A percentile compares a stretch with the other conserved stretches of the same genome.
Evolutionary conservation across 306 rosid species (phyloP).

Genomic region (Canavalia ensiformis): DNA sequence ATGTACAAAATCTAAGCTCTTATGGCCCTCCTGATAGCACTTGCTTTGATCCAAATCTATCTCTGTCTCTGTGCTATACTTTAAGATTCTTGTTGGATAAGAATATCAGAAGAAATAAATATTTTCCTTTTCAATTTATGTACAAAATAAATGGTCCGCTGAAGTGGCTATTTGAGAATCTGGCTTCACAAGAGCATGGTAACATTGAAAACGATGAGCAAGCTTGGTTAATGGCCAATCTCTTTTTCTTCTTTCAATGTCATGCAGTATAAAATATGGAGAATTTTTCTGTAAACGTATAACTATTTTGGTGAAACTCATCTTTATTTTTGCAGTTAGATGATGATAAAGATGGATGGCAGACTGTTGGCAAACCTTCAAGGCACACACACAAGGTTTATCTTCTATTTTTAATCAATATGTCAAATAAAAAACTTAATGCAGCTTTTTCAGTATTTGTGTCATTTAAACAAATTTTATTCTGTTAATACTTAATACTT

Average conservation of each 20-base stretch:
- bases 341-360: slow-evolving; percentile 77
- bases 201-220: slow-evolving; percentile 41
- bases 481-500: slow-evolving; percentile 14
- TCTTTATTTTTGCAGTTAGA: slow-evolving; percentile 55
- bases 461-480: slow-evolving; percentile 8
- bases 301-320: slow-evolving; percentile 19
- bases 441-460: slow-evolving; percentile 33
- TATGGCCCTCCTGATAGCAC: background rate
- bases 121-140: background rate
- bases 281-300: background rate
- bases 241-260: slow-evolving; percentile 39
- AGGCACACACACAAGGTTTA: slow-evolving; percentile 76
- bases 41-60: slow-evolving; percentile 12
- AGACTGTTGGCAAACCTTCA: slow-evolving; percentile 74
- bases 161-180: slow-evolving; percentile 26
- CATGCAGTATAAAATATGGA: background rate
- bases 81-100: slow-evolving; percentile 27
- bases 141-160: slow-evolving; percentile 10
- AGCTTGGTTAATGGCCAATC: slow-evolving; percentile 48
- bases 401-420: slow-evolving; percentile 41
- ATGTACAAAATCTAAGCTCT: background rate
- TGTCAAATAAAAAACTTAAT: slow-evolving; percentile 24
- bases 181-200: slow-evolving; percentile 15
- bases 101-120: background rate
- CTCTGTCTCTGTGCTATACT: background rate